phyloP scores from a whole-genome alignment of 1,284 basidiomycete genomes.

The Peniophora sp. region DNA sequence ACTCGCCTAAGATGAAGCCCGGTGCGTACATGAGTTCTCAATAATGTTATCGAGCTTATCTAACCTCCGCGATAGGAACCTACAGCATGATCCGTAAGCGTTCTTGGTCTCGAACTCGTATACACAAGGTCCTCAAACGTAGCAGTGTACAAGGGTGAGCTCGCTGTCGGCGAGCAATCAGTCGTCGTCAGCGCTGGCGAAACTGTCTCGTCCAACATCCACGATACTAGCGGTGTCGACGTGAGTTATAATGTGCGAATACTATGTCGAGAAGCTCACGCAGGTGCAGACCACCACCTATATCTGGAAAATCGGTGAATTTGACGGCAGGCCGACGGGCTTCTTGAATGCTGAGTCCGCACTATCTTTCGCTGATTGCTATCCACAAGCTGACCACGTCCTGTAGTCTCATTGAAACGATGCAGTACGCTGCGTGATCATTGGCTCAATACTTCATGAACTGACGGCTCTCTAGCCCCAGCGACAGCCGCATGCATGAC shows the following conservation, averaged over 20 bases:
- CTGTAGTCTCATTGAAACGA: constrained; percentile 27
- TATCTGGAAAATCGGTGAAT: constrained; percentile 33
- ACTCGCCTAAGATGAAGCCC: constrained; percentile 32
- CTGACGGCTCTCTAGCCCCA: constrained; percentile 12
- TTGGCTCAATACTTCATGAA: too few relatives aligned
- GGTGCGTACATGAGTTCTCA: constrained; percentile 26
- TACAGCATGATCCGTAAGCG: too few relatives aligned
- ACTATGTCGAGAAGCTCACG: constrained; percentile 4
- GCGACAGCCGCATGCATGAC: constrained; percentile 25
- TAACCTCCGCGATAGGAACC: too few relatives aligned
- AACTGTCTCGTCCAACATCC: constrained; percentile 23
- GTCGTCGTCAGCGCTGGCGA: constrained; percentile 25
- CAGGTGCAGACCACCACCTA: constrained; percentile 13
- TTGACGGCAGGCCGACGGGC: constrained; percentile 31
- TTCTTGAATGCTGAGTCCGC: constrained; percentile 32
- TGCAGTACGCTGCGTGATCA: constrained; percentile 24
- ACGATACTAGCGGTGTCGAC: constrained; percentile 16
- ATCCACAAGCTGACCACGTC: neutral
- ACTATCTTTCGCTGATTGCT: neutral
- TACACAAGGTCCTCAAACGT: constrained; percentile 13
- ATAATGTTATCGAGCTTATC: too few relatives aligned
- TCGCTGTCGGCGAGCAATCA: constrained; percentile 24
- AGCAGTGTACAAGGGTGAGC: constrained; percentile 30
- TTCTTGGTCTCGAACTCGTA: too few relatives aligned
- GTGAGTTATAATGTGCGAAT: neutral